Base-by-base conservation (phyloP, 2,329 filamentous ascomycete species). In the Paradendryphiella salina region DNA sequence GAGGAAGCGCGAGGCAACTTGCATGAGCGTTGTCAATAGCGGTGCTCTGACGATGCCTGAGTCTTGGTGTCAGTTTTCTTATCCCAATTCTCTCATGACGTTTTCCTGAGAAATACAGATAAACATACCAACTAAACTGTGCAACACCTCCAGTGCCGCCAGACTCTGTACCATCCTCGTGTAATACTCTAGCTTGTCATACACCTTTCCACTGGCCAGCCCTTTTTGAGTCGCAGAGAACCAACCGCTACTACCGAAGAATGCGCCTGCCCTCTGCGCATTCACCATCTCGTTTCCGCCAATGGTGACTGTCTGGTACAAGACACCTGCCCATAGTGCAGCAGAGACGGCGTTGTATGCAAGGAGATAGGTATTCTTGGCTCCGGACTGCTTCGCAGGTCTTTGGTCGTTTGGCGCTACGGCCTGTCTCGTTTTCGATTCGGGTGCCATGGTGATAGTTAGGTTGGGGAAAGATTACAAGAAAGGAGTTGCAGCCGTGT, bases 11-110 rank as follows among this genome's bases (percentile, higher is more conserved):
- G 85, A 90, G 17, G 88, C 82, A 56, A 97, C 92, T 75, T 99
- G 94, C 85, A 96, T 91, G 31, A 83, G 74, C 5, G 94, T 97
- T 4, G 94, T 97, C 63, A 87, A 63, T 64, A 96, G 73, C 1
- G 93, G 91, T 1, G 93, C 87, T 66, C 93, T 85, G 44, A 99
- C 93, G 66, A 97, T 73, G 50, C 90, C 89, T 92, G 39, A 10
- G 2, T 10, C 4, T n/a, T 23, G 32, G 26, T 32, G 18, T 51
- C 15, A 44, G 21, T 34, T 39, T 10, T 32, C 13, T 17, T 14
- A 13, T 8, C 11, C 23, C 7, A 15, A 26, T 28, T 18, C 17
- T 21, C 2, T 13, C 11, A 10, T 23, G 3, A 10, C 23, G 21
- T 18, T 10, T 13, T 18, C 11, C 3, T n/a, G 26, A 1, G 13